These are phyloP conservation scores for Salisapilia sapeloensis DNA, from an alignment of 352 stramenopile genomes.

Conservation along the genomic window DNA sequence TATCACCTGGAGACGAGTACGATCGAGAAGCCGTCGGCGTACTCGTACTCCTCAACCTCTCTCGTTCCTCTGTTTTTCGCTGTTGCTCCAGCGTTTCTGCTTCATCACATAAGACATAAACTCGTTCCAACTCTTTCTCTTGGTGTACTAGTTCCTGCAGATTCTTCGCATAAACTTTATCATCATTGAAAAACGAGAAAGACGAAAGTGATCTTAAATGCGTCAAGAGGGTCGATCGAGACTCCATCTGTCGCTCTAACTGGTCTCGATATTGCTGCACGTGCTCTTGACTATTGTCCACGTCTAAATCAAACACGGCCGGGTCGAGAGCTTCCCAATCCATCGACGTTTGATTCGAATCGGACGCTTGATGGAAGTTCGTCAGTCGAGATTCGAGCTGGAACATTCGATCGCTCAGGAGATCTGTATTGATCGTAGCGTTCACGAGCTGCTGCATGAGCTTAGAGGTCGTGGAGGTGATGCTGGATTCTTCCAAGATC, in stretches of 20 bases:
- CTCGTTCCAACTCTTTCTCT: constrained; percentile 17
- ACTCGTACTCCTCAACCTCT: constrained; percentile 11
- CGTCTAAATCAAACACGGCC: constrained; percentile 62
- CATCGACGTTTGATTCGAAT: constrained; percentile 16
- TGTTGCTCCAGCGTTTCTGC: constrained; percentile 33
- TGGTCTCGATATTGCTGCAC: constrained; percentile 66
- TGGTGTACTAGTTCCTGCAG: constrained; percentile 25
- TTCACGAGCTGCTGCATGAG: constrained; percentile 60
- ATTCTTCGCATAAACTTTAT: too few species aligned
- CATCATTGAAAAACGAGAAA: too few species aligned
- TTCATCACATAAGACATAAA: constrained; percentile 35
- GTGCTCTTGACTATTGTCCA: constrained; percentile 48
- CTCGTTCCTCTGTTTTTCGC: constrained; percentile 26
- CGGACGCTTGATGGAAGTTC: constrained; percentile 46
- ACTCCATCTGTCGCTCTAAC: constrained; percentile 38
- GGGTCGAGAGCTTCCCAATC: constrained; percentile 59
- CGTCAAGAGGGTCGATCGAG: too few species aligned
- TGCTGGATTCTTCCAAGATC: constrained; percentile 33
- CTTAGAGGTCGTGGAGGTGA: constrained; percentile 17
- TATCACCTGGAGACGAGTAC: too few species aligned
- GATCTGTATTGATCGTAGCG: constrained; percentile 63
- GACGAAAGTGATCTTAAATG: too few species aligned
- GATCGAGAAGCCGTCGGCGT: too few species aligned
- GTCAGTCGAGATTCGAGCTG: constrained; percentile 68
- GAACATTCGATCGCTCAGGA: constrained; percentile 81